Conservation (phyloP, 768 basidiomycete species). For the Leccinum boreale region DNA sequence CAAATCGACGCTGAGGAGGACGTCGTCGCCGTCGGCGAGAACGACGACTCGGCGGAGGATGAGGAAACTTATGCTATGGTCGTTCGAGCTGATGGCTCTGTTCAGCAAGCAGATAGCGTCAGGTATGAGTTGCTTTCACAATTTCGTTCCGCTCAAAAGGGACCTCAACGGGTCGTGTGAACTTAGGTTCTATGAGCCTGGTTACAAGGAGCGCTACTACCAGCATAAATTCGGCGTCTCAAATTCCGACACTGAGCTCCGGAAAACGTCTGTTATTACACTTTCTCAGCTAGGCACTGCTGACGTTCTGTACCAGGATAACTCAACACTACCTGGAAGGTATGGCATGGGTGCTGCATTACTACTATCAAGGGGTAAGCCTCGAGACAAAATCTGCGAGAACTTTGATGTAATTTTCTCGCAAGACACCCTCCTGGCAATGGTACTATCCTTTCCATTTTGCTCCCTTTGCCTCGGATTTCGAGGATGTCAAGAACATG, state of each 20-base stretch:
- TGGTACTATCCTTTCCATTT: constrained; percentile 99
- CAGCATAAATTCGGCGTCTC: constrained; percentile 86
- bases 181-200: constrained; percentile 88
- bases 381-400: background rate
- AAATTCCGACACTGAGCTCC: constrained; percentile 65
- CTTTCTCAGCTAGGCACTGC: background rate
- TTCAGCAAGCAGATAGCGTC: constrained; percentile 91
- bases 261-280: constrained; percentile 56
- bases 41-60: constrained; percentile 46
- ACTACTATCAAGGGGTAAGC: constrained; percentile 97
- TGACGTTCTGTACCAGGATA: constrained; percentile 45
- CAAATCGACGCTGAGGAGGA: constrained; percentile 29
- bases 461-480: constrained; percentile 96
- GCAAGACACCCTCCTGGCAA: constrained; percentile 88
- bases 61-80: constrained; percentile 59
- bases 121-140: constrained; percentile 47
- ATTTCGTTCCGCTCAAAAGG: background rate
- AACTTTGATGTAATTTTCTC: constrained; percentile 18
- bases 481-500: constrained; percentile 74
- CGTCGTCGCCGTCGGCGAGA: constrained; percentile 25
- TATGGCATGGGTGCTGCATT: constrained; percentile 91
- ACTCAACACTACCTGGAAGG: constrained; percentile 90
- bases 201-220: constrained; percentile 95
- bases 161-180: constrained; percentile 1
- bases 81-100: constrained; percentile 88